Evolutionary conservation across 2,329 filamentous ascomycete species (phyloP), one percentile per base, ranked within the genome.

Genomic region (Talaromyces sp.): DNA sequence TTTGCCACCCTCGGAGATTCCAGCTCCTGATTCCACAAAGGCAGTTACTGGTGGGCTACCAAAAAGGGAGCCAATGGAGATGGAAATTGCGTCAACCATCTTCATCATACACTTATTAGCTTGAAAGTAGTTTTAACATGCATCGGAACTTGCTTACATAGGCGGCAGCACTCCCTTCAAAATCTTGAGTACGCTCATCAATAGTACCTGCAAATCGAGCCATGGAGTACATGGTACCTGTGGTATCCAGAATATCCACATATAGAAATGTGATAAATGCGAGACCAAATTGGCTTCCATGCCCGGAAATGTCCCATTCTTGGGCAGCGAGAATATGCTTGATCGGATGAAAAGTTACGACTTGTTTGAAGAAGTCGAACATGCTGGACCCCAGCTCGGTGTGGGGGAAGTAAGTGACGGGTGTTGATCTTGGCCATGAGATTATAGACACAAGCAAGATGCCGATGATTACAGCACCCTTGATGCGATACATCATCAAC

Each of bases 181-280:
- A 96, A 68, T 96, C 91, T 66, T 91, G 87, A 0, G 90, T 94
- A 46, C 85, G 82, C 62, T 90, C 87, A 62, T 96, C 89, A 66
- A 95, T 87, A 51, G 89, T 84, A 40, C 89, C 85, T 60, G 87
- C 87, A 71, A 93, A 94, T 27, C 87, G 86, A 16, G 91, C 91
- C 90, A 96, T 95, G 17, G 89, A 89, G 75, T 95, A 96, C 54
- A 95, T 77, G 1, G 90, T 95, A 63, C 90, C 91, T 0, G 91
- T 96, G 60, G 85, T 87, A 71, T 95, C 91, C 40, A 96, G 83
- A 56, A 96, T 93, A 65, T 96, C 91, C 60, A 95, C 90, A 65
- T 96, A 95, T 19, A 95, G 80, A 75, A 96, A 95, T 2, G 91
- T 95, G 70, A 95, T 86, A 58, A 95, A 85, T 0, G 91, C 91